phyloP scores from a whole-genome alignment of 805 yeast genomes.

The Wickerhamomyces hampshirensis region DNA sequence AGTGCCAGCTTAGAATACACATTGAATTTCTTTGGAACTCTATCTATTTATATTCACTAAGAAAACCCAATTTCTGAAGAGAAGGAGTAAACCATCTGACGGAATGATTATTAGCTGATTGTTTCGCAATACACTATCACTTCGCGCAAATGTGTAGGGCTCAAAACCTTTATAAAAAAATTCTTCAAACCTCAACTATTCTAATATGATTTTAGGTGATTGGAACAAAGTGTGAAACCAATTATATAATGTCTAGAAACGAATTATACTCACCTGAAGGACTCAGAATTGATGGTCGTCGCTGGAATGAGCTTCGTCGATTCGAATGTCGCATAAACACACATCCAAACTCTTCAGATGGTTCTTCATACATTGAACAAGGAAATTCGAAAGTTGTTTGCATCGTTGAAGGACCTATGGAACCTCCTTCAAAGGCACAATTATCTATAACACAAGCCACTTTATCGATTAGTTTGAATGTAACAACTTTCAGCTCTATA shows the following conservation, averaged over 20 bases:
- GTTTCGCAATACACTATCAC: too few species aligned
- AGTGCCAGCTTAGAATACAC: too few species aligned
- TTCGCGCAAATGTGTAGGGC: too few species aligned
- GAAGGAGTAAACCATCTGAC: too few species aligned
- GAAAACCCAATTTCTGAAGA: too few species aligned
- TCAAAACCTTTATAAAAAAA: too few species aligned
- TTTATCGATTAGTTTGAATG: constrained; percentile 57
- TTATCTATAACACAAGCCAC: constrained; percentile 47
- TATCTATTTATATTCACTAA: neutral
- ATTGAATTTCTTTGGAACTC: neutral
- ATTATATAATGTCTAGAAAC: constrained; percentile 46
- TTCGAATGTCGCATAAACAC: constrained; percentile 81
- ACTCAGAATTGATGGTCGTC: constrained; percentile 84
- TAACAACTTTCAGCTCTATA: constrained; percentile 77
- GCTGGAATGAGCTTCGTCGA: constrained; percentile 89
- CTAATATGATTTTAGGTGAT: too few species aligned
- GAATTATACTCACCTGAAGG: constrained; percentile 97
- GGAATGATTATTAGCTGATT: too few species aligned
- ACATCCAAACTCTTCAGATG: constrained; percentile 84
- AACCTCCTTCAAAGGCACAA: constrained; percentile 58
- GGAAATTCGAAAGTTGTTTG: constrained; percentile 90
- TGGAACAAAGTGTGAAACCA: neutral
- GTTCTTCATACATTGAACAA: constrained; percentile 87
- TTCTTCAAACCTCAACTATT: too few species aligned
- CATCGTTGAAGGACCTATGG: constrained; percentile 85